These are phyloP conservation scores for Astrothelium subdiscretum DNA, from an alignment of 495 filamentous ascomycete species.

Conservation along the genomic window DNA sequence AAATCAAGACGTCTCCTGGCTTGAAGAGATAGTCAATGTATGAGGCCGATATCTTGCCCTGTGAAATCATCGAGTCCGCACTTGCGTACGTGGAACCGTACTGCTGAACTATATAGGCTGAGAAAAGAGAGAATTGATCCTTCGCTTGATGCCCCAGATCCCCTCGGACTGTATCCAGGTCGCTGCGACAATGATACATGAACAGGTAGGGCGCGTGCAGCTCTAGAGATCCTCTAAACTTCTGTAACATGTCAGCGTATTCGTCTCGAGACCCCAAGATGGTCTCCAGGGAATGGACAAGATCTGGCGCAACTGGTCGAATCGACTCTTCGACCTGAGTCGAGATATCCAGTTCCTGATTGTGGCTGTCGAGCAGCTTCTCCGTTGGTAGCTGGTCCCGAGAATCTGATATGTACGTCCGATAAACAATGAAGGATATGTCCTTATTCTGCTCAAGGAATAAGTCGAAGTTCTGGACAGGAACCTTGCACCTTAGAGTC, in stretches of 20 bases:
- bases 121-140: background rate
- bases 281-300: background rate
- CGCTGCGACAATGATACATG: slow-evolving; percentile 5
- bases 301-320: background rate
- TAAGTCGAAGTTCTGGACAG: slow-evolving; percentile 18
- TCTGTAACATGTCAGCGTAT: background rate
- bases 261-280: background rate
- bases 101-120: background rate
- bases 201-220: slow-evolving; percentile 9
- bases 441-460: slow-evolving; percentile 22
- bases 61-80: slow-evolving; percentile 16
- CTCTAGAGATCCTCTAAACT: slow-evolving; percentile 3
- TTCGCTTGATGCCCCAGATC: slow-evolving; percentile 4
- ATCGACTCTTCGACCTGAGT: slow-evolving; percentile 2
- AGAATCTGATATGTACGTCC: slow-evolving; percentile 1
- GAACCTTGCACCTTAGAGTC: background rate
- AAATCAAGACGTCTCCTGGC: slow-evolving; percentile 14
- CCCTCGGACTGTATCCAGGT: background rate
- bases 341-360: background rate
- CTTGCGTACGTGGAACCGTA: slow-evolving; percentile 6
- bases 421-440: slow-evolving; percentile 20
- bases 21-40: slow-evolving; percentile 21
- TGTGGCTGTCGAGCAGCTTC: background rate
- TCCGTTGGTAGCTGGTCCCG: background rate
- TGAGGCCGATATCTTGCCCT: slow-evolving; percentile 16